Evolutionary conservation across 116 monocot species (phyloP), one percentile per base, ranked within the genome.

Genomic region (Phalaenopsis hybrid): DNA sequence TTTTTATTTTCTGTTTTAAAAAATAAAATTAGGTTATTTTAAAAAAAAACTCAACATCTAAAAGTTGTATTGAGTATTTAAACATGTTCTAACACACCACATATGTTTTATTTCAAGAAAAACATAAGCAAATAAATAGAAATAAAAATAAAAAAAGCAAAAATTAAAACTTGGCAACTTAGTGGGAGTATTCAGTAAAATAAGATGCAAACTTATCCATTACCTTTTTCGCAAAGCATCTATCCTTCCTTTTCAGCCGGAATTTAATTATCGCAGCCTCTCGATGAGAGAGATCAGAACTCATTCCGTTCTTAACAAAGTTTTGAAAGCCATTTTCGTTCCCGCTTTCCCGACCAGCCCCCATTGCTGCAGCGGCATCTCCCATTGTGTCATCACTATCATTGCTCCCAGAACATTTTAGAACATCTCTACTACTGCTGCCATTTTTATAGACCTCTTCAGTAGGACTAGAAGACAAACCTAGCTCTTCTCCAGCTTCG

Each of bases 221-320:
- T 88, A 96, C 94, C 96, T 94, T 94, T 83, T 96, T 96, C 79
- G 91, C 92, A 84, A 96, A 96, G 81, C 96, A 94, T 84, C 96
- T 85, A 44, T 92, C 94, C 79, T 96, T 96, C 58, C 94, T 85
- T 82, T 96, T 96, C 82, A 94, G 79, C 8, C 94, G 91, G 59
- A 96, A 96, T 84, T 96, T 96, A 0, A 94, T 82, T 48, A 96
- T 81, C 5, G 96, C 96, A 86, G 94, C 94, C 80, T 92, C 94
- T 25, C 94, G 92, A 23, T 78, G 81, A 17, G 94, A 88, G 44
- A 77, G 83, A 33, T 86, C 86, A 33, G 44, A 44, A 21, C 88
- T 85, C 67, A 76, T 44, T 15, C 9, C 81, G 20, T 83, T 86
- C 31, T 72, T 86, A n/a, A 50, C 79, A 31, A 79, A 82, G 69